A percentile compares a stretch with the other conserved stretches of the same genome.
Conservation (phyloP, 306 rosid genomes). For the Vicia villosa region DNA sequence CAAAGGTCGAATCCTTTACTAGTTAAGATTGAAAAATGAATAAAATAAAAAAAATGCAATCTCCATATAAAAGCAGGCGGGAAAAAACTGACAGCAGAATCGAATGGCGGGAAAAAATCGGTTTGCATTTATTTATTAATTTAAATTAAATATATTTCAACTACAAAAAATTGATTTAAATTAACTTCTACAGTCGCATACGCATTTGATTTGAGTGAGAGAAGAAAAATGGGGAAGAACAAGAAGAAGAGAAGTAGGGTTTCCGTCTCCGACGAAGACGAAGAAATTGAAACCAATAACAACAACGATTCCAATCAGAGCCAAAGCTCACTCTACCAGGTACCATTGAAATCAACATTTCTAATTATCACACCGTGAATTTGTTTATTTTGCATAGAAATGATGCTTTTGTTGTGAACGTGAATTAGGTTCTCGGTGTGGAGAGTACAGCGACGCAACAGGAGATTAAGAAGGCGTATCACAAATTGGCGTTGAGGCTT, state of each 20-base stretch:
- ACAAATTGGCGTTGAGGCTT: constrained; percentile 79
- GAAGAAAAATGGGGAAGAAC: constrained; percentile 54
- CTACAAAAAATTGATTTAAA: background rate
- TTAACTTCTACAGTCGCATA: background rate
- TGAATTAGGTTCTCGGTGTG: constrained; percentile 45
- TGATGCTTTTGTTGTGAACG: background rate
- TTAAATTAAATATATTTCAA: background rate
- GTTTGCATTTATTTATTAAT: background rate
- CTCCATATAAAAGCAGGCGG: background rate
- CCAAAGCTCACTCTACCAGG: constrained; percentile 65
- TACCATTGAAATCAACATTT: background rate
- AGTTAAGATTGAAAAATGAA: too few relatives aligned
- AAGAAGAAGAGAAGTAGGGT: constrained; percentile 65
- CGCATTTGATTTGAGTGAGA: background rate
- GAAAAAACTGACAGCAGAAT: background rate
- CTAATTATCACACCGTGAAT: background rate
- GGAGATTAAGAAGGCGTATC: constrained; percentile 90
- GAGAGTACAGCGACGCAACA: constrained; percentile 81
- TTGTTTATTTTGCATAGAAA: background rate
- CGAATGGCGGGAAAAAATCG: constrained; percentile 46
- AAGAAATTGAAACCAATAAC: constrained; percentile 33
- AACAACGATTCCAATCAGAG: constrained; percentile 24
- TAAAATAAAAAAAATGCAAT: too few relatives aligned
- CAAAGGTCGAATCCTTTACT: too few relatives aligned
- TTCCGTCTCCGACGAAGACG: constrained; percentile 46